Evolutionary conservation across 129 eudicot genomes (phyloP).

Genomic region (Calendula officinalis): DNA sequence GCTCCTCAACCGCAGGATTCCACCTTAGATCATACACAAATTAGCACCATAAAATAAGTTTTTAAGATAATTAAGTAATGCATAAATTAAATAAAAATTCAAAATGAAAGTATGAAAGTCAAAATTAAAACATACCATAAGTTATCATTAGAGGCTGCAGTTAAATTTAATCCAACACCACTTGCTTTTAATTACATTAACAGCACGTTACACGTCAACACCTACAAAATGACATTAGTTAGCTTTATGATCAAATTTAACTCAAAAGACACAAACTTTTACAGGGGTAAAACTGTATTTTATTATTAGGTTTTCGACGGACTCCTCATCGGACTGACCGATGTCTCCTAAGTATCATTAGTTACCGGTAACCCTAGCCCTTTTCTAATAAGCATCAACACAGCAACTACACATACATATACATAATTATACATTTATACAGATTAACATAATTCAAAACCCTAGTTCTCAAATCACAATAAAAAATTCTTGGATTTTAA

Average conservation of each 20-base stretch:
- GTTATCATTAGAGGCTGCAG: slow-evolving; percentile 88
- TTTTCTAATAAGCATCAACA: too few species aligned
- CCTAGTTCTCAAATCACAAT: too few species aligned
- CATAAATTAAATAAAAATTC: background rate
- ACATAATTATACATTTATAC: too few species aligned
- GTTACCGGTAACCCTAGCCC: too few species aligned
- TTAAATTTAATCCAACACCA: slow-evolving; percentile 88
- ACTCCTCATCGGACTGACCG: too few species aligned
- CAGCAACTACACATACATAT: too few species aligned
- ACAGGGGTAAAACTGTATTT: slow-evolving; percentile 12
- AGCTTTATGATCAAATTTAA: background rate
- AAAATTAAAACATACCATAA: slow-evolving; percentile 54
- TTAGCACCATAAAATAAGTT: background rate
- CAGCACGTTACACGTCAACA: slow-evolving; percentile 14
- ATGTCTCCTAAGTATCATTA: too few species aligned
- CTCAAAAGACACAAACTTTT: background rate
- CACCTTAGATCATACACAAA: slow-evolving; percentile 90
- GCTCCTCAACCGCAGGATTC: slow-evolving; percentile 98
- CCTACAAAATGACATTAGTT: slow-evolving; percentile 36
- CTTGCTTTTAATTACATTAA: slow-evolving; percentile 81
- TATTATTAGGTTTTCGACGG: background rate
- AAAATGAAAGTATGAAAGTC: background rate
- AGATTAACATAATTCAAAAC: too few species aligned
- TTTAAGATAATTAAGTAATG: background rate
- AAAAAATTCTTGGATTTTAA: too few species aligned